These are phyloP conservation scores for Lichtheimia hyalospora DNA, from an alignment of 371 early-diverging fungal genomes.

Conservation along the genomic window DNA sequence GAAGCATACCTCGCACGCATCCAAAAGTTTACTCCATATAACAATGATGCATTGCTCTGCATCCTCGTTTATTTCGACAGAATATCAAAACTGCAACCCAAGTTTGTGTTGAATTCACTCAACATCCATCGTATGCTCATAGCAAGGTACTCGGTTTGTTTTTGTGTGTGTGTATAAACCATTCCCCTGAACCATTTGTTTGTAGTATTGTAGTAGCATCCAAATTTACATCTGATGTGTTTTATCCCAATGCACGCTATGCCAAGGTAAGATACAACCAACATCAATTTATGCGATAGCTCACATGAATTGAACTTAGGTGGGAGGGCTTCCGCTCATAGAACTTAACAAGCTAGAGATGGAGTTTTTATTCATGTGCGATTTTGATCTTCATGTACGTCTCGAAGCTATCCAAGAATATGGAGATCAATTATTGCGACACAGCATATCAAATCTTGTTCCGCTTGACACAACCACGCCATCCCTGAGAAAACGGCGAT, in stretches of 20 bases:
- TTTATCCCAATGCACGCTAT: constrained; percentile 78
- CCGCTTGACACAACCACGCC: too few species aligned
- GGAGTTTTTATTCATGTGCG: constrained; percentile 82
- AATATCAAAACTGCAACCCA: constrained; percentile 49
- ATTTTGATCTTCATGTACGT: constrained; percentile 78
- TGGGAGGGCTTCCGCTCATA: constrained; percentile 81
- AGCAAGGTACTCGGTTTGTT: constrained; percentile 39
- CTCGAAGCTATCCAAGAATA: constrained; percentile 73
- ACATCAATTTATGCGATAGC: background rate
- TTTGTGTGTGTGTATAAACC: background rate
- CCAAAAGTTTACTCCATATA: constrained; percentile 77
- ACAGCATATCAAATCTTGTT: too few species aligned
- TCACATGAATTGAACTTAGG: constrained; percentile 31
- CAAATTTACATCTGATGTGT: constrained; percentile 82
- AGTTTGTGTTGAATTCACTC: constrained; percentile 65
- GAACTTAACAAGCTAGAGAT: constrained; percentile 90
- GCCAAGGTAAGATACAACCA: constrained; percentile 53
- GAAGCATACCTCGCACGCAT: constrained; percentile 67
- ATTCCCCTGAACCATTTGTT: constrained; percentile 1
- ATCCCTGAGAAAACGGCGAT: too few species aligned
- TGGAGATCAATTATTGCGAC: constrained; percentile 48
- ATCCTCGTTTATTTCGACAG: constrained; percentile 87
- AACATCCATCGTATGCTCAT: constrained; percentile 85
- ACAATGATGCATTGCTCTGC: constrained; percentile 73
- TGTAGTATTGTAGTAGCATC: constrained; percentile 75